Percentiles rank a stretch among this genome's conserved stretches.
Conservation (phyloP, 2,329 filamentous ascomycete genomes). For the Fusarium multiceps region DNA sequence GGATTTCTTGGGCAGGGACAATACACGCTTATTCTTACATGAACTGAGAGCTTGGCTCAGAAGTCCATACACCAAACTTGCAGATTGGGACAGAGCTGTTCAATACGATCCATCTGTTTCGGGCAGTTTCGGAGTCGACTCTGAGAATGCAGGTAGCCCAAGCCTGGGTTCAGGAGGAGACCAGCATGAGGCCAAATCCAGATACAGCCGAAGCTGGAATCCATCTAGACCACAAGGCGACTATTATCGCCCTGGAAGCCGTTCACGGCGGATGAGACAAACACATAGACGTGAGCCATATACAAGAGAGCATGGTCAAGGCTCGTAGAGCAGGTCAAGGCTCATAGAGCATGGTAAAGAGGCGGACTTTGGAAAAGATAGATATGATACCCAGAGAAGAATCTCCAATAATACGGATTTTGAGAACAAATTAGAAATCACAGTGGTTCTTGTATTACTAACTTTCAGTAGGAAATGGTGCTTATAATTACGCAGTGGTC, state of each 20-base stretch:
- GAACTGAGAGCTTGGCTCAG: conserved; percentile 85
- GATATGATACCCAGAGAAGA: conserved; percentile 41
- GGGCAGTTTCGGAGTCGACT: neutral
- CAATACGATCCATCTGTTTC: conserved; percentile 67
- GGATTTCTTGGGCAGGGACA: conserved; percentile 80
- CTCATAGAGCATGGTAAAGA: neutral
- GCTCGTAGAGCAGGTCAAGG: neutral
- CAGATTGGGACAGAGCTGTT: conserved; percentile 83
- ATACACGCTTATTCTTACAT: conserved; percentile 82
- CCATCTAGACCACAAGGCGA: conserved; percentile 35
- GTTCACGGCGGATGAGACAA: conserved; percentile 4
- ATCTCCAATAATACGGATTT: conserved; percentile 19
- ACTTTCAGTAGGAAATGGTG: neutral
- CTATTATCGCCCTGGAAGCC: conserved; percentile 43
- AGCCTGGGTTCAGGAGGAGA: neutral
- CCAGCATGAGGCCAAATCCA: neutral
- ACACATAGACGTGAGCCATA: conserved; percentile 34
- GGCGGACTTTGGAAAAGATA: conserved; percentile 28
- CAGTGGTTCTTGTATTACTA: neutral
- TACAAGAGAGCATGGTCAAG: conserved; percentile 8
- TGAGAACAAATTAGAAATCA: neutral
- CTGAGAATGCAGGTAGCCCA: neutral
- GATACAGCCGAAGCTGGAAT: neutral
- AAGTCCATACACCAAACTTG: conserved; percentile 78
- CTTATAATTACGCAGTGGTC: neutral